phyloP scores from a whole-genome alignment of 2,329 filamentous ascomycete species.

The Apiospora rasikravindrae region DNA sequence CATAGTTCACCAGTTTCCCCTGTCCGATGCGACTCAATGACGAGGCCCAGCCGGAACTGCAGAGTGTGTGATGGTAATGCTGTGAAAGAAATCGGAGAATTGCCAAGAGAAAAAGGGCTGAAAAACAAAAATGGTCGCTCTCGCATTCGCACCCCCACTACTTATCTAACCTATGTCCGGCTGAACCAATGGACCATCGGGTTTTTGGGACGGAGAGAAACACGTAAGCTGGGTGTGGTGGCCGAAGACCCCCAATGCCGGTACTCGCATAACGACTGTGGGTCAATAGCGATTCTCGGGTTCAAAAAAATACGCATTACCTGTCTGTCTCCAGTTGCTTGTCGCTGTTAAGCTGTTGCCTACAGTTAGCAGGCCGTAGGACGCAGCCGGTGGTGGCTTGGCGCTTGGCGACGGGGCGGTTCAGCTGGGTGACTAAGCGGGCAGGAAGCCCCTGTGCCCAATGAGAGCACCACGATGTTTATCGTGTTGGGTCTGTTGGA shows the following conservation, averaged over 20 bases:
- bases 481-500: background rate
- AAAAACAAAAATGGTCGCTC: background rate
- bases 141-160: background rate
- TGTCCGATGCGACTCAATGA: background rate
- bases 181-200: background rate
- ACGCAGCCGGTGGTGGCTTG: constrained; percentile 3
- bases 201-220: background rate
- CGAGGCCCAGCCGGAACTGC: background rate
- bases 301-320: background rate
- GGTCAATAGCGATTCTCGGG: background rate
- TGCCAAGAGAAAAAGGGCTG: background rate
- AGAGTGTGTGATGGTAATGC: too few species aligned
- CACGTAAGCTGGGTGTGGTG: background rate
- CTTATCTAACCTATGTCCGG: background rate
- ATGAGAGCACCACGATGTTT: background rate
- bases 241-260: background rate
- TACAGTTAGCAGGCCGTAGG: background rate
- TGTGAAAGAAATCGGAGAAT: background rate
- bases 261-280: background rate
- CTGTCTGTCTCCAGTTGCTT: background rate
- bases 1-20: background rate
- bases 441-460: background rate
- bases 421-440: constrained; percentile 11
- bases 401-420: background rate
- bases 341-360: background rate